Base-by-base conservation (phyloP, 352 stramenopile species). In the Phytophthora melonis region DNA sequence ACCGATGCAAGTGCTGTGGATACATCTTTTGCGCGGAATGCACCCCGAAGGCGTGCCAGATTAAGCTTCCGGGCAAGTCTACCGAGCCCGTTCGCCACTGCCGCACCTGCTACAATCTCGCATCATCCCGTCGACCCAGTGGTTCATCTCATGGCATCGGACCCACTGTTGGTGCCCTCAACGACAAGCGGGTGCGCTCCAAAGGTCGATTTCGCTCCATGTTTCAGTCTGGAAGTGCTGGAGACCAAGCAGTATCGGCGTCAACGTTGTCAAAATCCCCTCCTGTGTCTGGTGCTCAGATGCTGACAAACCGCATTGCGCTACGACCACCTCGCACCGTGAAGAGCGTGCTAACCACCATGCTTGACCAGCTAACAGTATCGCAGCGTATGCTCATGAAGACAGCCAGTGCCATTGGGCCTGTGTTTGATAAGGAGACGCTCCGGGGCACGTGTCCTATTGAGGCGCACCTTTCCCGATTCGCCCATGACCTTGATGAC, bases 341-440 rank as follows among this genome's bases (percentile, higher is more conserved):
- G 23, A 97, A 97, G 63, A 94, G 86, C 45, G 87, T 97, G 2
- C 73, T 97, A 16, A 95, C 89, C 25, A 95, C 88, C 14, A 73
- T 94, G 75, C 74, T 97, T 3, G 90, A 97, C 49, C 87, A 94
- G 57, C 77, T 97, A 19, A 93, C 86, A 1, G 85, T 94, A 1
- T 95, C 87, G 7, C 90, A 97, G 67, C 83, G 85, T 30, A 95
- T 95, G 86, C 77, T 97, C 14, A 88, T 97, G 81, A 97, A 97
- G 68, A 97, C 90, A 11, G 90, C 90, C 8, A 97, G 88, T 55
- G 84, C 92, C 21, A 91, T 97, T 30, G 90, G 87, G 7, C 74
- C 84, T 5, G 68, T 81, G 7, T 97, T 97, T 74, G 90, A 97
- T 57, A 79, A 90, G 50, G 87, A 95, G 39, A 75, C 88, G 11